Evolutionary conservation across 1,139 yeast genomes (phyloP).

Genomic region (Candida labiduridarum): DNA sequence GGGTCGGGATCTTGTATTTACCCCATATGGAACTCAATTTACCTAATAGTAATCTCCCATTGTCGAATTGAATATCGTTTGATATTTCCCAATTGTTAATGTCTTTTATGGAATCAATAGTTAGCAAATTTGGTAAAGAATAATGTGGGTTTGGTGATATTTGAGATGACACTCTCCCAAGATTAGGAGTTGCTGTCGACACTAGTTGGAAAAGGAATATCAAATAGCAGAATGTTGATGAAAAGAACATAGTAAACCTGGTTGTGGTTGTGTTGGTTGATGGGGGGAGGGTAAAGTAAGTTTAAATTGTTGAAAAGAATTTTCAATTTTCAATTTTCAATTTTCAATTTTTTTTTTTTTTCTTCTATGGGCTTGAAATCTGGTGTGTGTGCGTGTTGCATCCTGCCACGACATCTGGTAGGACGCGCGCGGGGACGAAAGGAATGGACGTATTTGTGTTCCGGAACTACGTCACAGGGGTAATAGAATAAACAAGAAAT

Average conservation of each 20-base stretch:
- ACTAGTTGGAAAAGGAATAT: constrained; percentile 2
- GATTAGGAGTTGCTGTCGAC: background rate
- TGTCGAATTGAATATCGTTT: constrained; percentile 33
- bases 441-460: background rate
- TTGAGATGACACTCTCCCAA: constrained; percentile 1
- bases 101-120: constrained; percentile 5
- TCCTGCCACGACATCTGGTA: background rate
- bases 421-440: background rate
- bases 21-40: constrained; percentile 52
- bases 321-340: background rate
- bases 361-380: too few relatives aligned
- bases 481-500: background rate
- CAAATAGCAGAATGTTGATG: background rate
- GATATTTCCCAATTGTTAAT: constrained; percentile 30
- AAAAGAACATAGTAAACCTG: background rate
- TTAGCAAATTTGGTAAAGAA: constrained; percentile 15
- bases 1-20: constrained; percentile 30
- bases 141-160: constrained; percentile 5
- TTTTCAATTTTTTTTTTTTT: background rate
- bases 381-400: background rate
- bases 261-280: background rate
- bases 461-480: background rate
- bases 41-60: constrained; percentile 43
- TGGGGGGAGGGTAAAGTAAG: background rate
- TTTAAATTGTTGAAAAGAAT: background rate